phyloP scores from a whole-genome alignment of 371 early-diverging fungal species.

The Syncephalastrum contaminatum region DNA sequence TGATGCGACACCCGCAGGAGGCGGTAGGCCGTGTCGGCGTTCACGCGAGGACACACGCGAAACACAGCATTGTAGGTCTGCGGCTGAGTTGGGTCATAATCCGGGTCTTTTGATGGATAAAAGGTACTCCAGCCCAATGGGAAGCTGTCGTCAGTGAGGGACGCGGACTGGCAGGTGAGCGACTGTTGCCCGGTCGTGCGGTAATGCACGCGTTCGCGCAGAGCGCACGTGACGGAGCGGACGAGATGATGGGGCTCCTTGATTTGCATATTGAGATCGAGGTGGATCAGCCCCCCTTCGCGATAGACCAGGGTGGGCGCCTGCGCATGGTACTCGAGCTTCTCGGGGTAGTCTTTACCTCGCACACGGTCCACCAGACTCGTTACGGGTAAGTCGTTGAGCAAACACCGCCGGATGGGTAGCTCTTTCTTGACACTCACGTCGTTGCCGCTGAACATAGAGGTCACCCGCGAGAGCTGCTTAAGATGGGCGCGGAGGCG shows the following conservation, averaged over 20 bases:
- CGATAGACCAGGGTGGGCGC: constrained; percentile 44
- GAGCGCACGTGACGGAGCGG: constrained; percentile 40
- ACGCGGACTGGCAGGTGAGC: constrained; percentile 8
- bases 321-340: constrained; percentile 32
- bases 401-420: constrained; percentile 35
- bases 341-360: constrained; percentile 31
- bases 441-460: constrained; percentile 30
- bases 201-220: constrained; percentile 41
- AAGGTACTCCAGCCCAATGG: constrained; percentile 31
- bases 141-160: constrained; percentile 17
- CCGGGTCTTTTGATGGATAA: constrained; percentile 11
- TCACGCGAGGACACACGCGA: constrained; percentile 27
- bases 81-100: constrained; percentile 15
- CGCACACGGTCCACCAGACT: constrained; percentile 24
- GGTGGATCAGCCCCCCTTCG: constrained; percentile 45
- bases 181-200: constrained; percentile 29
- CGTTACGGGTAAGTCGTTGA: constrained; percentile 24
- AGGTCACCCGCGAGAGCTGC: constrained; percentile 17
- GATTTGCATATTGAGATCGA: constrained; percentile 33
- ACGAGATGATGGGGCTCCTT: constrained; percentile 26
- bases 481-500: constrained; percentile 27
- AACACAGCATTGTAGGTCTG: constrained; percentile 28
- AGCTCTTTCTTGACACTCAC: constrained; percentile 32
- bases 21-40: constrained; percentile 21
- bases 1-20: constrained; percentile 21